Base-by-base conservation (phyloP, 2,329 filamentous ascomycete genomes). In the Chaetoscypha palmicola region DNA sequence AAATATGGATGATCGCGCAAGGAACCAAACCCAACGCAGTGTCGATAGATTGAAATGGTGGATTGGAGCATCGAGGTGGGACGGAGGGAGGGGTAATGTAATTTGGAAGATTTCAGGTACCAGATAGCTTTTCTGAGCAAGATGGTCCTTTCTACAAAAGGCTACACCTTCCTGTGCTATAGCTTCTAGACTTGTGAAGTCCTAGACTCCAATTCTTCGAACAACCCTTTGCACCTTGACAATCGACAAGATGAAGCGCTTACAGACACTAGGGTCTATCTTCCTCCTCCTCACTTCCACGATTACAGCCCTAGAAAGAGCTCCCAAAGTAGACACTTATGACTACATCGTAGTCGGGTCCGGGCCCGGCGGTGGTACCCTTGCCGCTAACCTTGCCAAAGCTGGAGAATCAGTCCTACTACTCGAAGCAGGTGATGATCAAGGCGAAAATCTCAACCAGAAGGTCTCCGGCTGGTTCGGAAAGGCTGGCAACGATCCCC, bases 401-500 rank as follows among this genome's bases (percentile, higher is more conserved):
- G 70, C 68, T 21, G 73, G 73, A 31, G 66, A 69, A 58, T 71
- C 66, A 50, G 71, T 72, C 8, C 66, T 76, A n/a, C 63, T 76
- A 4, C 66, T 76, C 22, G 73, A 76, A 52, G 73, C 72, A 26
- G 73, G 72, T 38, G 69, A 73, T 49, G 72, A 77, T 49, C 66
- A 74, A 51, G 69, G 66, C 14, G 45, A 43, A 17, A 52, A 58
- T 20, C 58, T 65, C 46, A 64, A 68, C 45, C 65, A 71, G 51
- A 64, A 66, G 16, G 66, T 76, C 3, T 73, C 75, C 16, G 70
- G 68, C 2, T 65, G 71, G 48, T 65, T 67, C 42, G 62, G 65
- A 14, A 61, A 65, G 33, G 66, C 67, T 8, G 71, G 67, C n/a
- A 66, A 74, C 53, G 68, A 75, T 49, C 58, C 61, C 21, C 64